Evolutionary conservation across 345 rosid genomes (phyloP).

Genomic region (Hypericum androsaemum): DNA sequence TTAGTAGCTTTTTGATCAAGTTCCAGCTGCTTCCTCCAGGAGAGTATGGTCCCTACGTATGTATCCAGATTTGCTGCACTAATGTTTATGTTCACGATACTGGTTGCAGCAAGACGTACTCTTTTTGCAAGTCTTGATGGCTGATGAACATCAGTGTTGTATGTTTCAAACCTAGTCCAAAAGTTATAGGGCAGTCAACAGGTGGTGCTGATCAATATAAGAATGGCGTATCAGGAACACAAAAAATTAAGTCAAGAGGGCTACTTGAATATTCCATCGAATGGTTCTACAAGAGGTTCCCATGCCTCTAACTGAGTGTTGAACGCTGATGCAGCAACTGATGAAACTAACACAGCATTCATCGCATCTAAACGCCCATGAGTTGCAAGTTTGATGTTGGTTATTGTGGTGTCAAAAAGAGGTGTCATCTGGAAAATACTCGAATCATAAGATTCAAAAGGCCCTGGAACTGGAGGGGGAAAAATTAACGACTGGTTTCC

Average conservation of each 20-base stretch:
- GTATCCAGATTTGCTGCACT: conserved; percentile 85
- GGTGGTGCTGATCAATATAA: conserved; percentile 5
- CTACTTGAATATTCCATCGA: conserved; percentile 99
- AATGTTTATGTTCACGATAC: conserved; percentile 69
- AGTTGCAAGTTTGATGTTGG: conserved; percentile 90
- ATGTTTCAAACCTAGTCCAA: conserved; percentile 77
- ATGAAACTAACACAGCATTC: conserved; percentile 88
- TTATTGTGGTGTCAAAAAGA: conserved; percentile 69
- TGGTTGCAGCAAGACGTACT: conserved; percentile 74
- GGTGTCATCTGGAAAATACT: conserved; percentile 72
- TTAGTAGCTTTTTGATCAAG: conserved; percentile 76
- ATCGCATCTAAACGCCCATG: conserved; percentile 89
- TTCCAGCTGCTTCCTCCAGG: conserved; percentile 88
- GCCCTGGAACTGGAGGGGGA: conserved; percentile 1
- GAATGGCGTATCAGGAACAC: not conserved
- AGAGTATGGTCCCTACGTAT: conserved; percentile 57
- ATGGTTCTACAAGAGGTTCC: conserved; percentile 98
- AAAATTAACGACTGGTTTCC: conserved; percentile 5
- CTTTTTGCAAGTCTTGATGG: conserved; percentile 66
- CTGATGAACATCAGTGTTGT: conserved; percentile 47
- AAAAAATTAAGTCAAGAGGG: conserved; percentile 1
- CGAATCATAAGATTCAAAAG: conserved; percentile 11
- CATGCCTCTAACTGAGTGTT: conserved; percentile 91
- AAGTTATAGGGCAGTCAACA: conserved; percentile 8
- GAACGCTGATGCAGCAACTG: conserved; percentile 90